Conservation (phyloP, 768 basidiomycete species). For the Leccinum barrowsii region DNA sequence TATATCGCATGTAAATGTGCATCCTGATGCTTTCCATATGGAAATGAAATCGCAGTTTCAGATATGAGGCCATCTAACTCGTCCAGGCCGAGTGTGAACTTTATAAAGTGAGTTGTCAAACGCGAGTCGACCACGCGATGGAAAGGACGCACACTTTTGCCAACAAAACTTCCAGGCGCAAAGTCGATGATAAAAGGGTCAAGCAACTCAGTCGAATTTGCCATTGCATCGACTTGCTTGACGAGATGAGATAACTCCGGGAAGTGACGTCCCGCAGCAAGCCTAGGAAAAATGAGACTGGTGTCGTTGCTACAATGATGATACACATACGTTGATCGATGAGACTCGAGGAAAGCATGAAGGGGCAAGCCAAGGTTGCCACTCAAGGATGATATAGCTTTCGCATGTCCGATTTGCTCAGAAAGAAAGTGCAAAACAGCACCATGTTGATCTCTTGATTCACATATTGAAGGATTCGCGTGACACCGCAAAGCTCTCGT, state of each 20-base stretch:
- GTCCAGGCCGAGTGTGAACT: slow-evolving; percentile 28
- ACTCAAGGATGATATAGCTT: slow-evolving; percentile 21
- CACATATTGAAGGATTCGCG: slow-evolving; percentile 1
- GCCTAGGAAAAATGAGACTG: slow-evolving; percentile 8
- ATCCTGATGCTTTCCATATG: slow-evolving; percentile 2
- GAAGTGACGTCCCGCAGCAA: not conserved
- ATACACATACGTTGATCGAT: slow-evolving; percentile 20
- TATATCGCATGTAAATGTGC: slow-evolving; percentile 24
- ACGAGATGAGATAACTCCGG: not conserved
- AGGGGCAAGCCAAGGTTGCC: slow-evolving; percentile 18
- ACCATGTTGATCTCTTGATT: slow-evolving; percentile 14
- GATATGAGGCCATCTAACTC: slow-evolving; percentile 24
- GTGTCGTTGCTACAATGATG: not conserved
- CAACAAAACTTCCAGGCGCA: slow-evolving; percentile 24
- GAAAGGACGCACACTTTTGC: slow-evolving; percentile 24
- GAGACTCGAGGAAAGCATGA: slow-evolving; percentile 19
- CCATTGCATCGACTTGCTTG: slow-evolving; percentile 6
- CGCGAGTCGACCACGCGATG: not conserved
- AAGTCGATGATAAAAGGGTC: slow-evolving; percentile 24
- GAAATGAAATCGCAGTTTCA: not conserved
- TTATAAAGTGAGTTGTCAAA: slow-evolving; percentile 7
- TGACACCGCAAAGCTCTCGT: slow-evolving; percentile 6
- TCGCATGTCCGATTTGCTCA: slow-evolving; percentile 29
- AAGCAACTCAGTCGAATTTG: slow-evolving; percentile 21
- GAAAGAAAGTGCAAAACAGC: slow-evolving; percentile 25